These are phyloP conservation scores for Cyberlindnera euphorbiiphila DNA, from an alignment of 805 yeast genomes.

Conservation along the genomic window DNA sequence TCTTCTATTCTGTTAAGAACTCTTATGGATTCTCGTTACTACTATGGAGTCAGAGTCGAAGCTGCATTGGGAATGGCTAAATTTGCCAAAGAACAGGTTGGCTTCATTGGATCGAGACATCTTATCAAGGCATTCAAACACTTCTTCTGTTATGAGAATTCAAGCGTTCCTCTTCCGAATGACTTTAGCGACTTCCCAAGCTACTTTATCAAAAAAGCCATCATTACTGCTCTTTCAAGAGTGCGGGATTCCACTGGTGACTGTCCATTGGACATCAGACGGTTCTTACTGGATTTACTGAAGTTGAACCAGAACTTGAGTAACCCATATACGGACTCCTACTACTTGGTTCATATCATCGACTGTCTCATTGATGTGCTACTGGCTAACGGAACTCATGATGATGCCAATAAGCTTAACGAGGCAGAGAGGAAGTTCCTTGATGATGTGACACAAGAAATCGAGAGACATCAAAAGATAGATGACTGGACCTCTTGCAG, in stretches of 20 bases:
- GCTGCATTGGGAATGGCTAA: constrained; percentile 78
- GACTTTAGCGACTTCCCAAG: constrained; percentile 69
- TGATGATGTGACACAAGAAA: constrained; percentile 53
- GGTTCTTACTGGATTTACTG: constrained; percentile 64
- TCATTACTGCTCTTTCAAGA: constrained; percentile 57
- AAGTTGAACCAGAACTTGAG: constrained; percentile 82
- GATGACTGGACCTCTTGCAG: constrained; percentile 79
- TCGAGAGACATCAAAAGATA: constrained; percentile 70
- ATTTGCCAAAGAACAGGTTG: constrained; percentile 56
- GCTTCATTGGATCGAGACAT: constrained; percentile 71
- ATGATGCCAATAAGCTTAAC: constrained; percentile 11
- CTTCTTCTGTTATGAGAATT: constrained; percentile 67
- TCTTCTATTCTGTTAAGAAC: constrained; percentile 79
- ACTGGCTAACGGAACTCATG: constrained; percentile 23
- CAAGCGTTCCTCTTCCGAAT: constrained; percentile 71
- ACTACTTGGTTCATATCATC: constrained; percentile 58
- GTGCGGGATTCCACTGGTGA: constrained; percentile 62
- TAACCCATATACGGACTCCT: constrained; percentile 71
- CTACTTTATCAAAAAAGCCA: constrained; percentile 66
- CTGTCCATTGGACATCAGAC: constrained; percentile 55
- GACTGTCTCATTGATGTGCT: constrained; percentile 45
- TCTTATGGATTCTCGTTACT: constrained; percentile 77
- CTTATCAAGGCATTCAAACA: constrained; percentile 64
- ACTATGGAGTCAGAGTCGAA: constrained; percentile 81
- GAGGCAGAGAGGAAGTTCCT: constrained; percentile 37